Conservation (phyloP, 257 asterid genomes). For the Solanum chiquidenum region DNA sequence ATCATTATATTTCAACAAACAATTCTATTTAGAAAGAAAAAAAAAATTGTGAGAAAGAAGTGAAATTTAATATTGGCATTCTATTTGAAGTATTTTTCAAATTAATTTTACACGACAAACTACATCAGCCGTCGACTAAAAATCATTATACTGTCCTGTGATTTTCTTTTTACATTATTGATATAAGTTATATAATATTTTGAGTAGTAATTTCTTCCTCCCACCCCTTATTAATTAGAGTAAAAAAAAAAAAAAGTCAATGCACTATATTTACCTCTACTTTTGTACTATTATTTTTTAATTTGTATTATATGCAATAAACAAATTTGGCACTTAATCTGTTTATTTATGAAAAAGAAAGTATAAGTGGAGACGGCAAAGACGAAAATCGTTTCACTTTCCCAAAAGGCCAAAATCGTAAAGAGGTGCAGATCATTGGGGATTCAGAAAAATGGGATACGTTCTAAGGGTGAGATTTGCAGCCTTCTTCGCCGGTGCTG, state of each 20-base stretch:
- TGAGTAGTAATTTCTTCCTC: background rate
- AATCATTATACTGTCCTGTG: background rate
- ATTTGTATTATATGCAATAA: background rate
- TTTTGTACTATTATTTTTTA: background rate
- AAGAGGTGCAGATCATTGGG: background rate
- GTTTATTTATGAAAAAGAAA: background rate
- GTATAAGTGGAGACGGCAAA: background rate
- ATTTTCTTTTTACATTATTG: background rate
- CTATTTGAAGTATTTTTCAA: background rate
- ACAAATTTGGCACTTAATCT: background rate
- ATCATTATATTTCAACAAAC: background rate
- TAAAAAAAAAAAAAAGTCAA: background rate
- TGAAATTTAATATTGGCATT: background rate
- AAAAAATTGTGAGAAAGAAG: background rate
- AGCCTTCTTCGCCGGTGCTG: conserved; percentile 85
- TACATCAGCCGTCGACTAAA: background rate
- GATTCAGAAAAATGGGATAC: conserved; percentile 48
- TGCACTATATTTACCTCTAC: background rate
- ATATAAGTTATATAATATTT: background rate
- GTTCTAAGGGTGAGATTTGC: conserved; percentile 76
- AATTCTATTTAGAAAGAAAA: background rate
- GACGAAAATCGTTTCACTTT: background rate
- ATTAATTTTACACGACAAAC: background rate
- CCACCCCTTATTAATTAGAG: background rate
- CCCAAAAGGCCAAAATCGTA: background rate